Conservation (phyloP, 164 flowering plant genomes). For the Umbellularia californica region DNA sequence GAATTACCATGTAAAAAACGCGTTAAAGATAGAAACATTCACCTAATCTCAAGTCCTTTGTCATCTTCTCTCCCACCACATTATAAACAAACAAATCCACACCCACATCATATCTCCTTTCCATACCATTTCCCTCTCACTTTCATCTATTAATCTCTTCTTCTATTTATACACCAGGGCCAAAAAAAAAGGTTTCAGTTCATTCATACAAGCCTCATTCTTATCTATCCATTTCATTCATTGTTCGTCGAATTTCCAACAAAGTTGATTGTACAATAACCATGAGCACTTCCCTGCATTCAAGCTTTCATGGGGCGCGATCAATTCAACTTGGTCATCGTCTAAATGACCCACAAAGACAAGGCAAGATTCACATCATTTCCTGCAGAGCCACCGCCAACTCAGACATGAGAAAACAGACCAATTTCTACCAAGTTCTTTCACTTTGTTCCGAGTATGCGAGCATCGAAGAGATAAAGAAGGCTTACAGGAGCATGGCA, state of each 20-base stretch:
- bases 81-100: not conserved
- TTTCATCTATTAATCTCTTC: not conserved
- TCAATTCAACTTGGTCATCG: not conserved
- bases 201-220: not conserved
- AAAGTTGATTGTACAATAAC: too few species aligned
- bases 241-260: too few species aligned
- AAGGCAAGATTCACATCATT: not conserved
- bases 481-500: slow-evolving; percentile 30
- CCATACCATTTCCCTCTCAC: not conserved
- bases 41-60: not conserved
- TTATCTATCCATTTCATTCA: too few species aligned
- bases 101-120: not conserved
- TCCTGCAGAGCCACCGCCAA: not conserved
- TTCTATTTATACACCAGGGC: too few species aligned
- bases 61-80: not conserved
- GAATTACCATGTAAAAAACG: slow-evolving; percentile 1
- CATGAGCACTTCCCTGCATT: not conserved
- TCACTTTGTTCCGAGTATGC: slow-evolving; percentile 19
- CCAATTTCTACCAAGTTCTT: slow-evolving; percentile 15
- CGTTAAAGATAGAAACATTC: not conserved
- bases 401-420: not conserved
- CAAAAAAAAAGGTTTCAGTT: not conserved
- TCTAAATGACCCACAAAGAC: not conserved
- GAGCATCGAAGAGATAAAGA: slow-evolving; percentile 28
- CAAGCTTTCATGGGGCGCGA: not conserved